Conservation (phyloP, 2,329 filamentous ascomycete genomes). For the Arthrobotrys megalospora region DNA sequence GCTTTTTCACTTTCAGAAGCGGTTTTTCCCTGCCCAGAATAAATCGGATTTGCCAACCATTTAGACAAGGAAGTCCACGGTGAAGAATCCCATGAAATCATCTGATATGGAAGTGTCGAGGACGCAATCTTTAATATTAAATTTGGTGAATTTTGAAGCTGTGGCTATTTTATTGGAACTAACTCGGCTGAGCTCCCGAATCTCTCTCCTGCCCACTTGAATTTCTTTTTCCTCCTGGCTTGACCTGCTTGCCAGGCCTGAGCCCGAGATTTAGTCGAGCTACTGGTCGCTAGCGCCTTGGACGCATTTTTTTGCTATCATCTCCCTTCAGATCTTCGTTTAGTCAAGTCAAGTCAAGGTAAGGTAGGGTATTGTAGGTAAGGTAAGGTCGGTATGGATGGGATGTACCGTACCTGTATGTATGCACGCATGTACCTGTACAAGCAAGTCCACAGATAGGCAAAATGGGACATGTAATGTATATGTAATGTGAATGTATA, state of each 20-base stretch:
- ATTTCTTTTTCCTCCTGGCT: constrained; percentile 21
- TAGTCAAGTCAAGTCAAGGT: background rate
- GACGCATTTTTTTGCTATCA: background rate
- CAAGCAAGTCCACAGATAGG: constrained; percentile 32
- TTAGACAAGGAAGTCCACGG: constrained; percentile 6
- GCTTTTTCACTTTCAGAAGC: constrained; percentile 7
- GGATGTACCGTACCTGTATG: constrained; percentile 10
- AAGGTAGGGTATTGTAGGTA: no score
- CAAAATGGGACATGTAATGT: constrained; percentile 30
- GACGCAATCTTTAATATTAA: constrained; percentile 25
- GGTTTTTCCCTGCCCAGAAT: constrained; percentile 33
- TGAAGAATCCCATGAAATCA: constrained; percentile 21
- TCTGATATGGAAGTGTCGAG: constrained; percentile 37
- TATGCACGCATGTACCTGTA: constrained; percentile 33
- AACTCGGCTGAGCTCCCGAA: constrained; percentile 33
- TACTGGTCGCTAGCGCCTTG: constrained; percentile 18
- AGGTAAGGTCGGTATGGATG: background rate
- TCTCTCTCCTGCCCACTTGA: constrained; percentile 2
- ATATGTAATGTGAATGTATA: constrained; percentile 8
- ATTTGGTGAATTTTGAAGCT: background rate
- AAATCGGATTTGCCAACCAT: constrained; percentile 24
- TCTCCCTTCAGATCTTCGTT: constrained; percentile 16
- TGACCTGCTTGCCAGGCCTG: constrained; percentile 22
- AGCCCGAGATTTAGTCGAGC: constrained; percentile 22
- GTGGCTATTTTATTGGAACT: constrained; percentile 4